Evolutionary conservation across 495 filamentous ascomycete genomes (phyloP), one percentile per base, ranked within the genome.

Genomic region (Talaromyces wortmannii): DNA sequence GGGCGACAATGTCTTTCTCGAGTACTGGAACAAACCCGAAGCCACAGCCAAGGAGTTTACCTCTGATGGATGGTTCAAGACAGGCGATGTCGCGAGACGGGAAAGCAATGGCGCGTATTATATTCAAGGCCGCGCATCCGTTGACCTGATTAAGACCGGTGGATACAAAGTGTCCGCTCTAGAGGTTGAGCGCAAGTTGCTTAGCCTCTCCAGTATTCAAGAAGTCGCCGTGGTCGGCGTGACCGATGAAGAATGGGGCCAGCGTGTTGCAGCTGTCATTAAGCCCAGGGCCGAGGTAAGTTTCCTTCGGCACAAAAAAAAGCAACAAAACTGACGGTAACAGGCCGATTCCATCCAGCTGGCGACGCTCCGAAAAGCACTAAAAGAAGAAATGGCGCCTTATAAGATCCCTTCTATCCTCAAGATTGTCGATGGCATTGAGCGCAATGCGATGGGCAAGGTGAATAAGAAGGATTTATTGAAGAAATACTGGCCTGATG

Each of bases 391-490:
- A 53, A 72, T 75, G 66, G 73, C 72, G 0, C 67, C 77, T 17
- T 80, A 77, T 48, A 79, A 77, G 57, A 75, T 76, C 23, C 75
- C 73, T 13, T 69, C 70, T 0, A 67, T 76, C 7, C 44, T 76
- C 51, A 73, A 71, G 60, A 64, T 67, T 7, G 78, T 79, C 5
- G 70, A 74, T 31, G 61, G 52, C 15, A 80, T 75, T 36, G 74
- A 72, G 51, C 78, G 74, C 55, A 77, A 77, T 57, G 72, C 73
- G 6, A 77, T 77, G 73, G 73, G 73, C 47, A 77, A 77, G 52
- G 70, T 77, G 18, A 74, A 77, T 56, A 77, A 77, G 64, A 76
- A 75, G 62, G 62, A 60, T 16, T 59, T 76, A 29, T 58, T 76
- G 29, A 60, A 69, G 59, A 73, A 75, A 51, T 72, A 74, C 59